Evolutionary conservation across 2,329 filamentous ascomycete species (phyloP).

Genomic region (Neonectria sp.): DNA sequence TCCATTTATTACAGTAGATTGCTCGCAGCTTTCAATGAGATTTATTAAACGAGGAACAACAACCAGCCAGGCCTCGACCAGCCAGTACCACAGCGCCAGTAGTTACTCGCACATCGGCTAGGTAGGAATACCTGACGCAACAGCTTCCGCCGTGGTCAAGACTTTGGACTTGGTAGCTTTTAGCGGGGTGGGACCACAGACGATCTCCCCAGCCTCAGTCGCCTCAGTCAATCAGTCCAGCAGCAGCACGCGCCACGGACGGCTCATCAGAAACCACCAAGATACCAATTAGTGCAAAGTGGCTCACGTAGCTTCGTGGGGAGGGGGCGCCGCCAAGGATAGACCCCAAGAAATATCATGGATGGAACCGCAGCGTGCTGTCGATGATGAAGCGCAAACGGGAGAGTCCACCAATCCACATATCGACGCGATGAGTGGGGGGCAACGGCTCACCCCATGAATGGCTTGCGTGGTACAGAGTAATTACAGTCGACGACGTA

Average conservation of each 20-base stretch:
- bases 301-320: slow-evolving; percentile 10
- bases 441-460: slow-evolving; percentile 7
- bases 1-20: not conserved
- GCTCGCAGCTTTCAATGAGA: not conserved
- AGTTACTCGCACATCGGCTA: not conserved
- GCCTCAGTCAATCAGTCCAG: not conserved
- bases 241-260: slow-evolving; percentile 23
- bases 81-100: no score
- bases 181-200: slow-evolving; percentile 22
- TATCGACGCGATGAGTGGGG: slow-evolving; percentile 6
- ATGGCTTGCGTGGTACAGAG: slow-evolving; percentile 23
- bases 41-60: not conserved
- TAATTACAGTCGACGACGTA: slow-evolving; percentile 20
- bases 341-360: not conserved
- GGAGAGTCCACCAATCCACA: slow-evolving; percentile 9
- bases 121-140: not conserved
- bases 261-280: slow-evolving; percentile 5
- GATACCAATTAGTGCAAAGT: slow-evolving; percentile 3
- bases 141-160: slow-evolving; percentile 2
- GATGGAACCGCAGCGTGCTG: not conserved
- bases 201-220: slow-evolving; percentile 16
- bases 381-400: slow-evolving; percentile 9
- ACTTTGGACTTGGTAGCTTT: slow-evolving; percentile 12
- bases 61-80: not conserved
- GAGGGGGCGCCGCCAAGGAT: not conserved